phyloP scores from a whole-genome alignment of 768 basidiomycete genomes.

The Lactarius akahatsu region DNA sequence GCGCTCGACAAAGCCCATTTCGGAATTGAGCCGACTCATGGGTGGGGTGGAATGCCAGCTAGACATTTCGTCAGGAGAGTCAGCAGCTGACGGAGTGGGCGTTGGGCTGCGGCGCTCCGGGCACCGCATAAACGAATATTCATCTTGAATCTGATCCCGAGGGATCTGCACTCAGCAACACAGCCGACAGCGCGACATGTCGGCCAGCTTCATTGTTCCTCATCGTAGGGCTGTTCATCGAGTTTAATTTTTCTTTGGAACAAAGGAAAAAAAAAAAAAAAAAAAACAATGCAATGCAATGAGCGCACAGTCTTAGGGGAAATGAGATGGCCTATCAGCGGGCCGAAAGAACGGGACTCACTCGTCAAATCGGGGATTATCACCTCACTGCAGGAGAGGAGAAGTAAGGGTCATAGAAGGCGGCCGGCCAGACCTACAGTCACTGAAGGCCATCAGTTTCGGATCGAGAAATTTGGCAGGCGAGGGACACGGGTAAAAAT shows the following conservation, averaged over 20 bases:
- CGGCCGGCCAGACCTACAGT: slow-evolving; percentile 7
- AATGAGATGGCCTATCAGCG: slow-evolving; percentile 9
- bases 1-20: neutral
- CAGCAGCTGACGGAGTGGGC: neutral
- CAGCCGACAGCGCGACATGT: neutral
- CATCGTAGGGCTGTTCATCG: neutral
- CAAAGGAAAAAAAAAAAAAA: neutral
- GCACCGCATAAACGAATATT: neutral
- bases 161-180: slow-evolving; percentile 3
- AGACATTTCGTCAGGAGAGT: neutral
- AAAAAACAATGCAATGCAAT: neutral
- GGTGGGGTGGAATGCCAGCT: neutral
- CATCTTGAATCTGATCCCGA: neutral
- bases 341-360: slow-evolving; percentile 8
- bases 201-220: neutral
- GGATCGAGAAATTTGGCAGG: slow-evolving; percentile 10
- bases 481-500: neutral
- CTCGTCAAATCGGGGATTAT: slow-evolving; percentile 11
- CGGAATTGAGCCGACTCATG: neutral
- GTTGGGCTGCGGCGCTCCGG: neutral
- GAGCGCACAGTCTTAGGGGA: neutral
- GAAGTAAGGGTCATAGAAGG: neutral
- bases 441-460: neutral
- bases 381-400: neutral
- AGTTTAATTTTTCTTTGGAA: neutral